Percentiles rank a stretch among this genome's conserved stretches.
phyloP scores from a whole-genome alignment of 768 basidiomycete genomes.

The Strobilomyces echinocephalus region DNA sequence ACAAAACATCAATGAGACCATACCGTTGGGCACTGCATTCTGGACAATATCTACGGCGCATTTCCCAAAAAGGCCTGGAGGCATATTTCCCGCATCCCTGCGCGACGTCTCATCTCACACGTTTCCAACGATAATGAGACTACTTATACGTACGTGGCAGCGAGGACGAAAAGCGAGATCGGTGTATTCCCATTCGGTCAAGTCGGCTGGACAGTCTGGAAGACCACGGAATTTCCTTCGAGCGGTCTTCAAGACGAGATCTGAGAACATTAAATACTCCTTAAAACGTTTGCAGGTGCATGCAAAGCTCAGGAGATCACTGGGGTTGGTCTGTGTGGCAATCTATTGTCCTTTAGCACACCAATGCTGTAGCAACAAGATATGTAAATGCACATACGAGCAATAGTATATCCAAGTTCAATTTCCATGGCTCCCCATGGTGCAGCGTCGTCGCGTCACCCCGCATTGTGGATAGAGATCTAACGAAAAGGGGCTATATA shows the following conservation, averaged over 20 bases:
- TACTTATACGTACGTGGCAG: conserved; percentile 18
- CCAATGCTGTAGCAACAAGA: background rate
- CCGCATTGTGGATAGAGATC: background rate
- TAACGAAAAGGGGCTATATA: background rate
- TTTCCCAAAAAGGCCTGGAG: conserved; percentile 1
- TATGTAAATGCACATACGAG: conserved; percentile 3
- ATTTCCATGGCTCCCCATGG: background rate
- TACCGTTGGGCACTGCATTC: conserved; percentile 2
- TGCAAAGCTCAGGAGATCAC: conserved; percentile 29
- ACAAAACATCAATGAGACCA: background rate
- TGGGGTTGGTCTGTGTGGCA: conserved; percentile 35
- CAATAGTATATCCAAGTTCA: conserved; percentile 1
- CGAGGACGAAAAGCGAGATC: conserved; percentile 34
- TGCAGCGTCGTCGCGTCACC: background rate
- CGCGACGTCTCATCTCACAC: background rate
- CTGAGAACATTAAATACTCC: conserved; percentile 31
- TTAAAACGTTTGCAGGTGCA: conserved; percentile 37
- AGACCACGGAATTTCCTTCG: conserved; percentile 34
- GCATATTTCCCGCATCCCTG: conserved; percentile 10
- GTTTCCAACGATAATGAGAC: background rate
- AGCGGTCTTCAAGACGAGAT: conserved; percentile 21
- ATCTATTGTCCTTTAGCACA: conserved; percentile 26
- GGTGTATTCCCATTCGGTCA: conserved; percentile 42
- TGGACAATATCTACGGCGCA: conserved; percentile 13
- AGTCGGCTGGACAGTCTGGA: conserved; percentile 41